Conservation (phyloP, 73 alveolate species). For the Tetrahymena borealis region DNA sequence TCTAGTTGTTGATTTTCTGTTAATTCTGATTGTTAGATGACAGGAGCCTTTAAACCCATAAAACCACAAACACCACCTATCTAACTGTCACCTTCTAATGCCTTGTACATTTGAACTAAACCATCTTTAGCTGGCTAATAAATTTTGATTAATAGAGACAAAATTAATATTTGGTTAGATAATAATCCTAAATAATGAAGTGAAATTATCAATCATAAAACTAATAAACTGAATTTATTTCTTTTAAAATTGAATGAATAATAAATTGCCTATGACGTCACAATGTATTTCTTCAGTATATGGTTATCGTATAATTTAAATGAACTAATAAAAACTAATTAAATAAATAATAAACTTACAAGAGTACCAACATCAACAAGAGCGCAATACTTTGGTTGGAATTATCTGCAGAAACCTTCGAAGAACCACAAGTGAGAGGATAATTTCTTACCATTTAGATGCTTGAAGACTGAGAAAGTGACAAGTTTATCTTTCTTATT, state of each 20-base stretch:
- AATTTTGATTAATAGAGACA: background rate
- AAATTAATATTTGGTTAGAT: background rate
- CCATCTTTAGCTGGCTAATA: conserved; percentile 23
- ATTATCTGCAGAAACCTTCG: conserved; percentile 36
- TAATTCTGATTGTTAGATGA: background rate
- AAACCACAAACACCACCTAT: conserved; percentile 47
- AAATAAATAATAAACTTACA: background rate
- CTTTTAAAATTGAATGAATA: no score
- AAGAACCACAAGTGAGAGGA: conserved; percentile 50
- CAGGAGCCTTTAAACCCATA: conserved; percentile 25
- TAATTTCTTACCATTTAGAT: conserved; percentile 23
- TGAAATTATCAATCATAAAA: no score
- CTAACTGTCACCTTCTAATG: conserved; percentile 29
- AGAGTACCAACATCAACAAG: conserved; percentile 37
- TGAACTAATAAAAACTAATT: background rate
- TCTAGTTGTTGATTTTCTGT: background rate
- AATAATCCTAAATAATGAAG: no score
- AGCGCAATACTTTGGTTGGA: conserved; percentile 32
- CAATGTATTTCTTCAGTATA: no score
- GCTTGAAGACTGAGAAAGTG: conserved; percentile 30
- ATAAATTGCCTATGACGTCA: no score
- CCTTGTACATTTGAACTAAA: conserved; percentile 2
- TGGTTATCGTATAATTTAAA: no score
- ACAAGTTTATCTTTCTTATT: background rate
- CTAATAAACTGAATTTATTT: no score